Conservation (phyloP, 192 early-diverging fungal species). For the Oehlia diaphana region DNA sequence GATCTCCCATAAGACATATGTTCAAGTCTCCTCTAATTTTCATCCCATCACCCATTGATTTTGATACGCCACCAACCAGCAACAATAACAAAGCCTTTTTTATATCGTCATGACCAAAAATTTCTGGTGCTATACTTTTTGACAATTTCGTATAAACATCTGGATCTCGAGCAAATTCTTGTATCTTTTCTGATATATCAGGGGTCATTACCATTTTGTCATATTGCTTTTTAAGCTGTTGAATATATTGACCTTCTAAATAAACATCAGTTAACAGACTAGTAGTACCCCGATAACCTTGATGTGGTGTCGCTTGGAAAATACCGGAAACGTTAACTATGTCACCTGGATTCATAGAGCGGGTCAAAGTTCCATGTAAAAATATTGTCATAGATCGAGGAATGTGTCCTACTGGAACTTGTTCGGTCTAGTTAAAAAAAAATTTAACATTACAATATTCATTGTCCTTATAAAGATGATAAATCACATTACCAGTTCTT, state of each 20-base stretch:
- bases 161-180: slow-evolving; percentile 61
- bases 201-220: slow-evolving; percentile 70
- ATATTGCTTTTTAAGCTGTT: slow-evolving; percentile 90
- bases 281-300: slow-evolving; percentile 87
- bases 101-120: slow-evolving; percentile 90
- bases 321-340: slow-evolving; percentile 80
- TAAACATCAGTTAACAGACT: slow-evolving; percentile 95
- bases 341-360: slow-evolving; percentile 87
- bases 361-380: slow-evolving; percentile 75
- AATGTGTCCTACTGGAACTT: slow-evolving; percentile 98
- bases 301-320: slow-evolving; percentile 90
- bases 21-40: slow-evolving; percentile 97
- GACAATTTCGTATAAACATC: slow-evolving; percentile 79
- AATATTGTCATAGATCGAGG: slow-evolving; percentile 95
- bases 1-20: slow-evolving; percentile 97
- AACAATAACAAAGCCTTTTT: slow-evolving; percentile 87
- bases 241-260: slow-evolving; percentile 85
- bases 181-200: slow-evolving; percentile 53
- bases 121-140: slow-evolving; percentile 83
- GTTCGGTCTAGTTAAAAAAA: slow-evolving; percentile 69
- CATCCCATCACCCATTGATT: slow-evolving; percentile 89
- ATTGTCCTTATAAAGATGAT: not conserved
- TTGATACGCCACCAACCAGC: slow-evolving; percentile 79
- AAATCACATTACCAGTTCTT: slow-evolving; percentile 74
- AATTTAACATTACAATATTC: not conserved